Evolutionary conservation across 371 early-diverging fungal species (phyloP).

Genomic region (Mucor velutinosus): DNA sequence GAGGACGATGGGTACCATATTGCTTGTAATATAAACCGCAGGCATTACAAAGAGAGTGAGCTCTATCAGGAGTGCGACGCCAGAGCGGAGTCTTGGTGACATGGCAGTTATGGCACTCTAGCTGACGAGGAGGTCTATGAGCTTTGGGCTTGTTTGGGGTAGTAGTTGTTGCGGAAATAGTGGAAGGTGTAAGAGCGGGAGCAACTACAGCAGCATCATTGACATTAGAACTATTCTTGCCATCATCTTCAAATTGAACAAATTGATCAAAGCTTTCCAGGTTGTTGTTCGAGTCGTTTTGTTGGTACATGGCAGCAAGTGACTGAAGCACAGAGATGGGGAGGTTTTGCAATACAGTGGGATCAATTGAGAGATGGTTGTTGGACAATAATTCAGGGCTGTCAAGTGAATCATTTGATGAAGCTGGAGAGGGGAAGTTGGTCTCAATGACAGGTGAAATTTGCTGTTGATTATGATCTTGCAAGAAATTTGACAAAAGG

Average conservation of each 20-base stretch:
- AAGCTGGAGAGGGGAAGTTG: conserved; percentile 35
- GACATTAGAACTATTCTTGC: not conserved
- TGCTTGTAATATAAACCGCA: conserved; percentile 84
- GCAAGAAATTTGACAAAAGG: conserved; percentile 25
- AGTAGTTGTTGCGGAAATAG: not conserved
- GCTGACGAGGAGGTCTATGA: conserved; percentile 58
- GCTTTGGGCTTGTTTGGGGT: conserved; percentile 19
- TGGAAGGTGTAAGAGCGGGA: conserved; percentile 6
- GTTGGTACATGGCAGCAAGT: conserved; percentile 36
- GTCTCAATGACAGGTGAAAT: conserved; percentile 20
- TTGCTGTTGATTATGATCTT: conserved; percentile 18
- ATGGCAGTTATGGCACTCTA: conserved; percentile 80
- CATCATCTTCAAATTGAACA: conserved; percentile 41
- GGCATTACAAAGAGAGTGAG: conserved; percentile 82
- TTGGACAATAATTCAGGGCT: conserved; percentile 16
- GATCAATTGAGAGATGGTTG: conserved; percentile 25
- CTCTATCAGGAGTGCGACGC: conserved; percentile 77
- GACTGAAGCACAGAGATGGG: conserved; percentile 33
- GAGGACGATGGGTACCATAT: conserved; percentile 71
- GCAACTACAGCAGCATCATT: conserved; percentile 4
- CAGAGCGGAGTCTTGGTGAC: conserved; percentile 84
- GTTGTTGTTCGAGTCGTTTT: conserved; percentile 4
- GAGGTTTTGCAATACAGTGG: conserved; percentile 30
- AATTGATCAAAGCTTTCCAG: conserved; percentile 39
- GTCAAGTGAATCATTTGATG: conserved; percentile 29